Evolutionary conservation across 2,329 filamentous ascomycete genomes (phyloP).

Genomic region (Acephala macrosclerotiorum): DNA sequence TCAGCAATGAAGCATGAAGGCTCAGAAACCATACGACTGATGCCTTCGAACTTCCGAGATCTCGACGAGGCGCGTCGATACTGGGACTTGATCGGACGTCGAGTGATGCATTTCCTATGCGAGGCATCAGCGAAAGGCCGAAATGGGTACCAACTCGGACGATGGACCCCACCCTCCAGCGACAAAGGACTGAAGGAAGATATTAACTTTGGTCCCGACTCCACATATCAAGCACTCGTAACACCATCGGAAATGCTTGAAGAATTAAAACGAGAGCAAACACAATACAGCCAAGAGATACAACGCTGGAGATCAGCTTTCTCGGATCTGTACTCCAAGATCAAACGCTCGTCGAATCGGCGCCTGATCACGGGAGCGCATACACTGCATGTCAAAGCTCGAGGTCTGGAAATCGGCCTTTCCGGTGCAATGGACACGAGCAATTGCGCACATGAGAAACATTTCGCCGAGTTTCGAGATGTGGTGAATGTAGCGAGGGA

Average conservation of each 20-base stretch:
- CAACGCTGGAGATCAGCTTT: not conserved
- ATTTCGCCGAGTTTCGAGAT: conserved; percentile 7
- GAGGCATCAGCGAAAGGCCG: not conserved
- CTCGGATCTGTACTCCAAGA: conserved; percentile 12
- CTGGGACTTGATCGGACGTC: not conserved
- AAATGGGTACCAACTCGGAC: not conserved
- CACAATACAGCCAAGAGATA: conserved; percentile 3
- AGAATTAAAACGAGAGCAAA: not conserved
- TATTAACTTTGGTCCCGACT: not conserved
- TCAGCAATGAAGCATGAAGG: conserved; percentile 1
- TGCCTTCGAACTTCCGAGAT: not conserved
- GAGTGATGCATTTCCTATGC: conserved; percentile 9
- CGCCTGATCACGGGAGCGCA: conserved; percentile 9
- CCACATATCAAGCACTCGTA: not conserved
- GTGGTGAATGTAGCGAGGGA: conserved; percentile 4
- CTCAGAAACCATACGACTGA: conserved; percentile 2
- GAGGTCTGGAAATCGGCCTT: not conserved
- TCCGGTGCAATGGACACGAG: not conserved
- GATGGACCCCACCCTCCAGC: not conserved
- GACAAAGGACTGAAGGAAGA: not conserved
- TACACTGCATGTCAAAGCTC: conserved; percentile 10
- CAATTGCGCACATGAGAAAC: conserved; percentile 10
- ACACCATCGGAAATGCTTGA: not conserved
- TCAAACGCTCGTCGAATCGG: conserved; percentile 11
- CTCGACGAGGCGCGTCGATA: conserved; percentile 8